phyloP scores from a whole-genome alignment of 345 rosid genomes.

The Citrus mangshanensis region DNA sequence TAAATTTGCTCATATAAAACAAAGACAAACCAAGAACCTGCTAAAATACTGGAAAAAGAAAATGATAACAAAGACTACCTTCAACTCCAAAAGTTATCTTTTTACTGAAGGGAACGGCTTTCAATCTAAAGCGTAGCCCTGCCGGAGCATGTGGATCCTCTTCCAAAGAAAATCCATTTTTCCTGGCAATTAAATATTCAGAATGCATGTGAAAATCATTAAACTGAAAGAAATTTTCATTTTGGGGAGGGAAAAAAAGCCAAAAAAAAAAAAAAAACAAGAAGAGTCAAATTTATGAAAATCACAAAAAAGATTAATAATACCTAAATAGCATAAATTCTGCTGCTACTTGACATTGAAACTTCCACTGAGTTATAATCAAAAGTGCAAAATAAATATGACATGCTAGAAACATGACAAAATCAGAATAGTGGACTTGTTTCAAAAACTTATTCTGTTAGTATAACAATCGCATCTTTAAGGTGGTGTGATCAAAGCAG shows the following conservation, averaged over 20 bases:
- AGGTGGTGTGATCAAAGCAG: neutral
- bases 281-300: neutral
- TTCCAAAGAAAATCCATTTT: conserved; percentile 85
- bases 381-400: neutral
- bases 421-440: neutral
- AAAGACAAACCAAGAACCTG: neutral
- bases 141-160: conserved; percentile 76
- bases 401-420: neutral
- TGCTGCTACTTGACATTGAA: neutral
- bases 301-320: neutral
- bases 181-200: conserved; percentile 39
- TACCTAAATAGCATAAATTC: neutral
- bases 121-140: conserved; percentile 66
- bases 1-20: neutral
- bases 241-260: too few relatives aligned
- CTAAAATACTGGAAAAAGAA: neutral
- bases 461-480: neutral
- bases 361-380: neutral
- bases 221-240: neutral
- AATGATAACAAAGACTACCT: conserved; percentile 41
- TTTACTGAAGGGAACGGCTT: conserved; percentile 91
- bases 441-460: neutral
- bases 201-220: conserved; percentile 1
- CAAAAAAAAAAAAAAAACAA: too few relatives aligned
- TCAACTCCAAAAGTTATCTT: conserved; percentile 89